These are phyloP conservation scores for Metschnikowia lachancei DNA, from an alignment of 805 yeast genomes.

Conservation along the genomic window DNA sequence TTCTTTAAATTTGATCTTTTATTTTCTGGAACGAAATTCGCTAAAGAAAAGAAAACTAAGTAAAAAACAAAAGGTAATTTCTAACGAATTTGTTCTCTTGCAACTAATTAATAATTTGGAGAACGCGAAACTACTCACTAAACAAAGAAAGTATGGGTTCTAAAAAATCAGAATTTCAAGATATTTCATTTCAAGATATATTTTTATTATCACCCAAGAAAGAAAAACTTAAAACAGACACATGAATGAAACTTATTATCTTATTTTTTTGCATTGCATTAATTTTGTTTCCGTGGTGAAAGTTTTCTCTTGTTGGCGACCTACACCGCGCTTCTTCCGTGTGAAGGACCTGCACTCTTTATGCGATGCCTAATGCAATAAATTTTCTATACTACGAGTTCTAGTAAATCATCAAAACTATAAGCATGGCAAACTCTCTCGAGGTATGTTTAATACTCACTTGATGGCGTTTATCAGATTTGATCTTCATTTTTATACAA, in stretches of 20 bases:
- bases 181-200: neutral
- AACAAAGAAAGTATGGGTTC: neutral
- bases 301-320: neutral
- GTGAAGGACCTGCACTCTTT: conserved; percentile 17
- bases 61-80: too few relatives aligned
- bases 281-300: neutral
- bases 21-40: too few relatives aligned
- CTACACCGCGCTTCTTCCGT: conserved; percentile 1
- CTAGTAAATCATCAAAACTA: conserved; percentile 10
- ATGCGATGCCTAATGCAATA: conserved; percentile 21
- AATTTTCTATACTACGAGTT: conserved; percentile 10
- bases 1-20: too few relatives aligned
- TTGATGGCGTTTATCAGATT: neutral
- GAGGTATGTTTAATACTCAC: conserved; percentile 46
- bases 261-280: neutral
- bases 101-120: too few relatives aligned
- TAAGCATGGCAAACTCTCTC: conserved; percentile 54
- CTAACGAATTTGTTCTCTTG: too few relatives aligned
- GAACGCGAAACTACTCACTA: too few relatives aligned
- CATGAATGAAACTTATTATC: neutral
- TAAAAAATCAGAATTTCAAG: neutral
- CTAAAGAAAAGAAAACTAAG: too few relatives aligned
- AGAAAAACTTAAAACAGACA: neutral
- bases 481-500: neutral
- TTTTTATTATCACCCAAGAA: neutral